phyloP scores from a whole-genome alignment of 2,329 filamentous ascomycete genomes.

The Capronia epimyces region DNA sequence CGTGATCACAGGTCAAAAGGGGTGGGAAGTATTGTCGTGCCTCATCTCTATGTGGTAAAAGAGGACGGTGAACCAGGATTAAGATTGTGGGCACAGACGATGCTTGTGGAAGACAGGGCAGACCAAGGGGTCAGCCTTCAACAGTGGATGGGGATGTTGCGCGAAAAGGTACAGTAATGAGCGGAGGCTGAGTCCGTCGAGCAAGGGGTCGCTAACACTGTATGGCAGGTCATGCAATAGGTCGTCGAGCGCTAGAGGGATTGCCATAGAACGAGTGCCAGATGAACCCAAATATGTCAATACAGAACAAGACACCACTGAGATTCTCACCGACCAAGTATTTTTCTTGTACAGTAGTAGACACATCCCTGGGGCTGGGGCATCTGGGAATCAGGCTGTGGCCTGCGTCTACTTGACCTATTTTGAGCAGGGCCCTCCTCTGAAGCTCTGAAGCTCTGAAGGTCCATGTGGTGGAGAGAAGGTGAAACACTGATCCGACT shows the following conservation, averaged over 20 bases:
- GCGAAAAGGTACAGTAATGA: conserved; percentile 74
- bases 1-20: conserved; percentile 78
- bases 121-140: conserved; percentile 89
- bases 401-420: conserved; percentile 5
- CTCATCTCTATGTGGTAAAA: conserved; percentile 85
- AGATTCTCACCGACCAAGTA: neutral
- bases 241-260: conserved; percentile 5
- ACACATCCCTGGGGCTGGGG: neutral
- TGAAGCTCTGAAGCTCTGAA: neutral
- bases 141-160: conserved; percentile 85
- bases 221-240: conserved; percentile 22
- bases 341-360: neutral
- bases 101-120: conserved; percentile 89
- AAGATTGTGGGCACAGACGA: conserved; percentile 93
- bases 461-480: conserved; percentile 4
- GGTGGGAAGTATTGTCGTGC: conserved; percentile 86
- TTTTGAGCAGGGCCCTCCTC: conserved; percentile 1
- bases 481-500: conserved; percentile 27
- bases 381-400: neutral
- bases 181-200: neutral
- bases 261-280: conserved; percentile 11
- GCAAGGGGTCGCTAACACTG: conserved; percentile 12
- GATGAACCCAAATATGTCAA: neutral
- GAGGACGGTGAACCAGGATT: conserved; percentile 94
- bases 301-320: neutral